Base-by-base conservation (phyloP, 2,329 filamentous ascomycete genomes). In the Xylaria sp. region DNA sequence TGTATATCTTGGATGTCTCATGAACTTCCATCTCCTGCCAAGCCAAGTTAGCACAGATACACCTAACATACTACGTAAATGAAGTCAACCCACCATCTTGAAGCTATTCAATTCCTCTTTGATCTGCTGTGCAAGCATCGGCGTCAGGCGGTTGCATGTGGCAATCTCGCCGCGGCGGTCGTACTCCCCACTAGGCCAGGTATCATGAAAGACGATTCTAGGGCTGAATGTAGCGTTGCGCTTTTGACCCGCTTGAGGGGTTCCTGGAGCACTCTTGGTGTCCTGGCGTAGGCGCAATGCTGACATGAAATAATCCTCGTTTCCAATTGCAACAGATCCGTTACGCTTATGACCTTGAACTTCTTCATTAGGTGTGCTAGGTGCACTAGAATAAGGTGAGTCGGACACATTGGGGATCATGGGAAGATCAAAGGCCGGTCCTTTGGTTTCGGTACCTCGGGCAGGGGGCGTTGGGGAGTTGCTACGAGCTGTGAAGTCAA, bases 31-130 rank as follows among this genome's bases (percentile, higher is more conserved):
- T 99, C 84, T 99, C 96, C 96, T 98, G 69, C 44, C 61, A 27
- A 22, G 15, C 17, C n/a, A 20, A 44, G 73, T 87, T 79, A 87
- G 83, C 72, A 69, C 13, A 29, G 49, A 10, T 1, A 44, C n/a
- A 11, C 38, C 20, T 29, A 9, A 2, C 6, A 56, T 20, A 13
- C 11, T 25, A 10, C 9, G 7, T 5, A 15, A 1, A 51, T 20
- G 13, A n/a, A 6, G 33, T 17, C 1, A 22, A 81, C 90, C 69
- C 83, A 96, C 93, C 96, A 99, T 99, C 81, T 99, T 99, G 86
- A 99, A 99, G 74, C 90, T 96, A 82, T 99, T 99, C 74, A 99
- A 88, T 83, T 99, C 96, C 82, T 99, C 96, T 82, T 98, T 98
- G 82, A 99, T 99, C 80, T 99, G 96, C 82, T 99, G 96, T 51